phyloP scores from a whole-genome alignment of 2,329 filamentous ascomycete species.

The Coleophoma cylindrospora region DNA sequence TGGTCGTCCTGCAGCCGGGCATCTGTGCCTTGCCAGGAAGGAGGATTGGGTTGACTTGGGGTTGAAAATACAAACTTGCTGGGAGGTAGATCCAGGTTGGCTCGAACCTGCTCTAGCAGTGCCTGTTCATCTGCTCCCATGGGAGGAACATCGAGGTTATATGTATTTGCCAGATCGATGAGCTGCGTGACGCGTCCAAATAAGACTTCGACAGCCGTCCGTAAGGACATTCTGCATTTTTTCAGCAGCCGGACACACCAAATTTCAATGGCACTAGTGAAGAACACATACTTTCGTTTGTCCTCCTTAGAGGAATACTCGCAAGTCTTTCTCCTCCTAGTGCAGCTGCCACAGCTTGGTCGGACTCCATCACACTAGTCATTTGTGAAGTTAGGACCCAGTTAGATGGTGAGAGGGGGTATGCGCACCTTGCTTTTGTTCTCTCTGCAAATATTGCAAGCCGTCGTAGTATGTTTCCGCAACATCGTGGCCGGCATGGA shows the following conservation, averaged over 20 bases:
- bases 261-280: neutral
- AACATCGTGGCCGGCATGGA: neutral
- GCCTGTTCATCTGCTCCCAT: neutral
- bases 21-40: neutral
- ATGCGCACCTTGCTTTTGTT: slow-evolving; percentile 32
- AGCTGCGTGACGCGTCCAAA: slow-evolving; percentile 17
- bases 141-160: neutral
- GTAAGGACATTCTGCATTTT: slow-evolving; percentile 16
- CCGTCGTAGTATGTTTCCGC: slow-evolving; percentile 19
- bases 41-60: neutral
- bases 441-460: slow-evolving; percentile 28
- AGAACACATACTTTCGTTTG: slow-evolving; percentile 23
- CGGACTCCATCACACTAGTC: neutral
- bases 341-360: slow-evolving; percentile 17
- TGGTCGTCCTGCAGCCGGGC: neutral
- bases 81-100: neutral
- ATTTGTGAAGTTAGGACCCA: neutral
- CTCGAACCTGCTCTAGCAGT: neutral
- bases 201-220: slow-evolving; percentile 20
- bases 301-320: slow-evolving; percentile 22
- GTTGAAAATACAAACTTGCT: neutral
- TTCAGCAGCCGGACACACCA: neutral
- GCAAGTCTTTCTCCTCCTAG: slow-evolving; percentile 18
- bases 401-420: neutral
- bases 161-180: slow-evolving; percentile 12